These are phyloP conservation scores for Tarenaya hassleriana DNA, from an alignment of 345 rosid genomes.

Conservation along the genomic window DNA sequence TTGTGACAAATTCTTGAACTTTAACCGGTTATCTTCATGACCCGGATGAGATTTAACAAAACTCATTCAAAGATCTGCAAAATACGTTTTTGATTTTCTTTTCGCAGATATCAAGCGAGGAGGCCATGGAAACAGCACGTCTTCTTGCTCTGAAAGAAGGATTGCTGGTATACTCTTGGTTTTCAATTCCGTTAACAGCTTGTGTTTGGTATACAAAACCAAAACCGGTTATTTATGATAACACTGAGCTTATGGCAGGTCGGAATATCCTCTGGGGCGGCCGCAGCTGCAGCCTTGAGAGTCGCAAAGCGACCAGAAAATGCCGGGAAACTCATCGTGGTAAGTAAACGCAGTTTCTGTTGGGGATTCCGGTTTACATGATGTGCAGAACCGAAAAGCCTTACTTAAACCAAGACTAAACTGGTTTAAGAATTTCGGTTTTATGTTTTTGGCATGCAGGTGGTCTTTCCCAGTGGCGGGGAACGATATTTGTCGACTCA, in stretches of 20 bases:
- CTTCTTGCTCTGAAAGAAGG: conserved; percentile 57
- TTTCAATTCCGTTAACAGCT: conserved; percentile 4
- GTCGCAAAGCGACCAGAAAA: conserved; percentile 58
- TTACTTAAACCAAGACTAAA: not conserved
- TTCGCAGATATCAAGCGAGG: too few relatives aligned
- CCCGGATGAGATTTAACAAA: conserved; percentile 5
- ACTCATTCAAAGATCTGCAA: not conserved
- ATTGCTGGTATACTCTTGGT: conserved; percentile 34
- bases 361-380: not conserved
- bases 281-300: conserved; percentile 57
- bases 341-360: conserved; percentile 17
- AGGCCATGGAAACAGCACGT: conserved; percentile 48
- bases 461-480: conserved; percentile 64
- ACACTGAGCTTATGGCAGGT: conserved; percentile 35
- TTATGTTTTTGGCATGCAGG: too few relatives aligned
- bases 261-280: conserved; percentile 73
- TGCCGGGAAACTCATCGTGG: conserved; percentile 39
- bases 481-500: conserved; percentile 65
- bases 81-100: conserved; percentile 8
- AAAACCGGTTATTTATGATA: not conserved
- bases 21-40: not conserved
- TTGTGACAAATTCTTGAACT: not conserved
- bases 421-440: too few relatives aligned
- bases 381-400: not conserved
- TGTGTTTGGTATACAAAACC: not conserved